Percentiles rank a stretch among this genome's conserved stretches.
Evolutionary conservation across 345 rosid genomes (phyloP).

Genomic region (Sisymbrium altissimum): DNA sequence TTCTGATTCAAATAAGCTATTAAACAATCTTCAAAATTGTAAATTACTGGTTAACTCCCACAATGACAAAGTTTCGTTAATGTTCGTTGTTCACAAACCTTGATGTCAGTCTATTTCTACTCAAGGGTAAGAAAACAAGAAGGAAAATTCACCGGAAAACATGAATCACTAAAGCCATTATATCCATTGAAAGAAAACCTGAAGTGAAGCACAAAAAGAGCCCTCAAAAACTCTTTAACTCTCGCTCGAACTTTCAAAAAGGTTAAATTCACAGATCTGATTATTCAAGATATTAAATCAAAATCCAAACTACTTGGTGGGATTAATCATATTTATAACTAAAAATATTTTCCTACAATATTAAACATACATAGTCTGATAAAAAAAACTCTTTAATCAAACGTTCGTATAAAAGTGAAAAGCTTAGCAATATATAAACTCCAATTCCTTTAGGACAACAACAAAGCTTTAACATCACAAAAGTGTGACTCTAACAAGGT

Average conservation of each 20-base stretch:
- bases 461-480: constrained; percentile 10
- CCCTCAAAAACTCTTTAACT: too few relatives aligned
- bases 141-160: not conserved
- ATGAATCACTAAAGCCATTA: not conserved
- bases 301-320: too few relatives aligned
- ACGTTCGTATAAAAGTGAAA: not conserved
- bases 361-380: too few relatives aligned
- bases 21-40: not conserved
- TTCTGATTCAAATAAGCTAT: constrained; percentile 12
- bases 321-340: too few relatives aligned
- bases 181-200: not conserved
- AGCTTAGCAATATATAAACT: constrained; percentile 1
- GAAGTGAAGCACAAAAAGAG: not conserved
- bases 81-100: not conserved
- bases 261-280: too few relatives aligned
- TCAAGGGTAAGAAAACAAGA: not conserved
- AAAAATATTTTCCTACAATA: too few relatives aligned
- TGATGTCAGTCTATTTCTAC: not conserved
- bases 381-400: too few relatives aligned
- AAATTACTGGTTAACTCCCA: not conserved
- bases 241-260: too few relatives aligned
- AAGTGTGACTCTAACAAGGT: constrained; percentile 6
- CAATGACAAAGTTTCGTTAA: not conserved
- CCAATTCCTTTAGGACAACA: not conserved
- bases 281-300: too few relatives aligned